Evolutionary conservation across 352 stramenopile species (phyloP), one percentile per base, ranked within the genome.

Genomic region (Phytophthora foliorum): DNA sequence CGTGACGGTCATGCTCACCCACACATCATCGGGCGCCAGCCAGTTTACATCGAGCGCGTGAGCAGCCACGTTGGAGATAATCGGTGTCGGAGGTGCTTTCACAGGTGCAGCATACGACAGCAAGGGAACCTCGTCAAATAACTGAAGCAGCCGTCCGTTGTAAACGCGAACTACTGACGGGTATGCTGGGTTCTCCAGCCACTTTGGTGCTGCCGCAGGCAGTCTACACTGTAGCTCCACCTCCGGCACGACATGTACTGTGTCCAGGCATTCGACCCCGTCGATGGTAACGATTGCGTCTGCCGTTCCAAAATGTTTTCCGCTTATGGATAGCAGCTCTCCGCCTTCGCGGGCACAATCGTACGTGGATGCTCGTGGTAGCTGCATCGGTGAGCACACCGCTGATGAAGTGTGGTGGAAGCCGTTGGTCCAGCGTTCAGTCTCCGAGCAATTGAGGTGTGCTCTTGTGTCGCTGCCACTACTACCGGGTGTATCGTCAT

Each of bases 21-120:
- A 97, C 10, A 92, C 51, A 58, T 82, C 72, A n/a, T 27, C 57
- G 7, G 85, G 81, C 16, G 88, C 53, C 3, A 62, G n/a, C 91
- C 92, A 98, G 32, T 88, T 91, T 21, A 97, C 72, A 61, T 98
- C 92, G 24, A 98, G 46, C 24, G 78, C 80, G 25, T 86, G 75
- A 0, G 90, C 70, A 9, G 85, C 91, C 17, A 97, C 65, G 63
- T 98, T 98, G 2, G 85, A 90, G 17, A 94, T 57, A 6, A 68
- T 48, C 17, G 90, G 80, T 17, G 51, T 51, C 4, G 67, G 53
- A 11, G 72, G 69, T 36, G 79, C 50, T 9, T 49, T 69, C 22
- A 89, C 76, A 4, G 81, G 70, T 1, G 76, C 68, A 25, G 75
- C 79, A 53, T 97, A 97, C 6, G 87, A 77, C 1, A 98, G 75